These are phyloP conservation scores for Russula abietina DNA, from an alignment of 768 basidiomycete genomes.

Conservation along the genomic window DNA sequence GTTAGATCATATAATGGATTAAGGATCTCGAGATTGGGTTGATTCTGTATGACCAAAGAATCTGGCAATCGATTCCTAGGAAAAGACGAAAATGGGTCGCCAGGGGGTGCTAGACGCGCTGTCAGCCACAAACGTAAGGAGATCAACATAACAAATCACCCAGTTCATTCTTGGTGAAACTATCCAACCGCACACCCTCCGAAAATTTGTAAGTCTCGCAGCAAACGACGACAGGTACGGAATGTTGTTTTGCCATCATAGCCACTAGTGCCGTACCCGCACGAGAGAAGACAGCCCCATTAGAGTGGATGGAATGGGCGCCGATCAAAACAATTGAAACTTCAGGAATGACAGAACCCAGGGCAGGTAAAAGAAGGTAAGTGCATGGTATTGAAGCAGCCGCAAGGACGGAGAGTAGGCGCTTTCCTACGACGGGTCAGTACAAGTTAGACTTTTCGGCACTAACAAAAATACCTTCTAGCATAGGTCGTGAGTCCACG, in stretches of 20 bases:
- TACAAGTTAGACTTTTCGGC: conserved; percentile 1
- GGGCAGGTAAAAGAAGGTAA: conserved; percentile 84
- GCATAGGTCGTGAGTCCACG: conserved; percentile 89
- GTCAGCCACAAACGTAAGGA: conserved; percentile 1
- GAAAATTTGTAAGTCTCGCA: conserved; percentile 99
- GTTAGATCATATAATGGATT: conserved; percentile 94
- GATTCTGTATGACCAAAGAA: conserved; percentile 29
- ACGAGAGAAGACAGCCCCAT: conserved; percentile 89
- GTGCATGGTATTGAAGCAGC: conserved; percentile 74
- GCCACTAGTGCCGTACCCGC: conserved; percentile 95
- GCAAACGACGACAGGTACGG: conserved; percentile 91
- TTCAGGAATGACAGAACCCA: conserved; percentile 73
- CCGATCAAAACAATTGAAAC: conserved; percentile 85
- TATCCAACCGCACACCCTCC: conserved; percentile 86
- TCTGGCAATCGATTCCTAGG: conserved; percentile 32
- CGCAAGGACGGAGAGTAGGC: conserved; percentile 63
- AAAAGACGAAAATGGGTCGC: conserved; percentile 33
- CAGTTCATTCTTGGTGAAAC: conserved; percentile 93
- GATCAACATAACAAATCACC: conserved; percentile 43
- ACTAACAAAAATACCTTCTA: conserved; percentile 58
- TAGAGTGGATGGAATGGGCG: conserved; percentile 90
- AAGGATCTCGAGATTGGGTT: conserved; percentile 63
- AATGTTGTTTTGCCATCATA: conserved; percentile 88
- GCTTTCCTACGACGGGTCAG: conserved; percentile 53
- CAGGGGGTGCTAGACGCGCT: conserved; percentile 28